These are phyloP conservation scores for Macrocybe gigantea DNA, from an alignment of 768 basidiomycete genomes.

Conservation along the genomic window DNA sequence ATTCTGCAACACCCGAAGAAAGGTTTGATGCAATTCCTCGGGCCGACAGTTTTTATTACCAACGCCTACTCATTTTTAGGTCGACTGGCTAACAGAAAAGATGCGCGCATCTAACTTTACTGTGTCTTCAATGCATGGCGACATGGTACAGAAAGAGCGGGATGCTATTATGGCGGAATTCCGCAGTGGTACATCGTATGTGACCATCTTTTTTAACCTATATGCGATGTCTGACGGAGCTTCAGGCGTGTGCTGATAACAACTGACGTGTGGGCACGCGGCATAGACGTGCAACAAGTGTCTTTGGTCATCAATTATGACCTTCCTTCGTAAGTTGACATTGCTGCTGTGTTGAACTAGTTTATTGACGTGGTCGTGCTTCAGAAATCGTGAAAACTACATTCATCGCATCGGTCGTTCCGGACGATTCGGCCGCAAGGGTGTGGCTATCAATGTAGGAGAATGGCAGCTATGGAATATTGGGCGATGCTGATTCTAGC, in stretches of 20 bases:
- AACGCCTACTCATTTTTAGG: constrained; percentile 35
- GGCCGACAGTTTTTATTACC: constrained; percentile 1
- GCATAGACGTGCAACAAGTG: constrained; percentile 97
- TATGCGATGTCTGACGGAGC: constrained; percentile 8
- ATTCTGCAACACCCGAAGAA: constrained; percentile 97
- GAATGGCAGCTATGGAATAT: constrained; percentile 1
- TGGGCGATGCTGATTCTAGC: constrained; percentile 7
- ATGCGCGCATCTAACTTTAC: constrained; percentile 99
- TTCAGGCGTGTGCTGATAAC: constrained; percentile 87
- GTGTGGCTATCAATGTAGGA: constrained; percentile 97
- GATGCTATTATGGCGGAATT: constrained; percentile 98
- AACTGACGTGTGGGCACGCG: constrained; percentile 96
- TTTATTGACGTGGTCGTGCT: constrained; percentile 1
- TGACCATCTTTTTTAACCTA: constrained; percentile 11
- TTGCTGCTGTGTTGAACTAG: background rate
- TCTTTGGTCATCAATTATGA: constrained; percentile 98
- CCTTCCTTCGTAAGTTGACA: constrained; percentile 70
- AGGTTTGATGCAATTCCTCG: constrained; percentile 45
- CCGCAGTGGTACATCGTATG: constrained; percentile 86
- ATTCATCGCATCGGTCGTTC: constrained; percentile 99
- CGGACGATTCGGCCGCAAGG: constrained; percentile 97
- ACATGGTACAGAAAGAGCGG: constrained; percentile 94
- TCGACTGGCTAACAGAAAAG: constrained; percentile 98
- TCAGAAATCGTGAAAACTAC: constrained; percentile 95
- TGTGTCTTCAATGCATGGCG: constrained; percentile 93